Percentiles rank a stretch among this genome's conserved stretches.
Conservation (phyloP, 306 rosid species). For the Dicorynia guianensis region DNA sequence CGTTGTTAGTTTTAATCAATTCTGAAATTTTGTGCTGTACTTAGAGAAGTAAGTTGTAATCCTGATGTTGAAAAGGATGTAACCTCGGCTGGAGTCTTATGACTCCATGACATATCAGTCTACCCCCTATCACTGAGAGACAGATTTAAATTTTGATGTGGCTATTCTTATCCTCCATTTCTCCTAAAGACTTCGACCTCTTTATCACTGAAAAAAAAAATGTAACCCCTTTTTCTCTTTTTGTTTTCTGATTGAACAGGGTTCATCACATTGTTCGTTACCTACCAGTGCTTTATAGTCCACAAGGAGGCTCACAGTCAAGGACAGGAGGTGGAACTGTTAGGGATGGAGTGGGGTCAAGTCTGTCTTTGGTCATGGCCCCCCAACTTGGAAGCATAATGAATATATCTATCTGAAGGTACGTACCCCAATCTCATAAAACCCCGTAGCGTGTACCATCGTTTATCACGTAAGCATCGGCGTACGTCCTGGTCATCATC, state of each 20-base stretch:
- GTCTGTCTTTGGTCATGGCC: slow-evolving; percentile 56
- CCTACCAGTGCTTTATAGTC: slow-evolving; percentile 46
- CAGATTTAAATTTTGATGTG: too few relatives aligned
- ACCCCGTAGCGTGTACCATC: slow-evolving; percentile 54
- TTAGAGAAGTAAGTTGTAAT: slow-evolving; percentile 37
- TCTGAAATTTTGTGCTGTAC: not conserved
- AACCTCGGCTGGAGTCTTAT: too few relatives aligned
- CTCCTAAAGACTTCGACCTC: too few relatives aligned
- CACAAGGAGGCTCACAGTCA: slow-evolving; percentile 43
- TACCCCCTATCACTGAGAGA: too few relatives aligned
- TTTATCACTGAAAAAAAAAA: too few relatives aligned
- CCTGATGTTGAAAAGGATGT: slow-evolving; percentile 41
- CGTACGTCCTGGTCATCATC: slow-evolving; percentile 42
- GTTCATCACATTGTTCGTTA: slow-evolving; percentile 40
- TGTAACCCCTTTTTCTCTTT: slow-evolving; percentile 28
- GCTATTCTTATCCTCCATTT: too few relatives aligned
- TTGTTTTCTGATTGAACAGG: slow-evolving; percentile 44
- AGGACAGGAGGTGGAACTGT: slow-evolving; percentile 51
- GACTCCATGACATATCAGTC: too few relatives aligned
- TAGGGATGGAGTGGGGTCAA: slow-evolving; percentile 48
- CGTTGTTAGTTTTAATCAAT: not conserved
- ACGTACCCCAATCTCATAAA: slow-evolving; percentile 43
- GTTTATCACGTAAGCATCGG: slow-evolving; percentile 47
- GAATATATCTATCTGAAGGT: slow-evolving; percentile 51
- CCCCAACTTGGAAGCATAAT: slow-evolving; percentile 51